Percentiles rank a stretch among this genome's conserved stretches.
Conservation (phyloP, 306 rosid species). For the Prunus campanulata region DNA sequence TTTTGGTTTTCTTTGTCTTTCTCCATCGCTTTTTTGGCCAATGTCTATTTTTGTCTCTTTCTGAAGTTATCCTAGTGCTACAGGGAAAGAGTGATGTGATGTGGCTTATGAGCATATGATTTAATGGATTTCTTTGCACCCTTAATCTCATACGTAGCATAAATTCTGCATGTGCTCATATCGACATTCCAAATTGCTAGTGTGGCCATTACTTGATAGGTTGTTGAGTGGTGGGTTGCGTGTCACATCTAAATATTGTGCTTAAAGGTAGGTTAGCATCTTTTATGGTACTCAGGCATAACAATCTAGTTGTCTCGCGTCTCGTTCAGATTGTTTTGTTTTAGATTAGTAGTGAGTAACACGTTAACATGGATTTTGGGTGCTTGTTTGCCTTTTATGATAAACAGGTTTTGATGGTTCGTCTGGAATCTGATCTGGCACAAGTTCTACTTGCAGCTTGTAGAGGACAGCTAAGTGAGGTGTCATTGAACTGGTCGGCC, state of each 20-base stretch:
- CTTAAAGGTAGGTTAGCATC: neutral
- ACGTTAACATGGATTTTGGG: neutral
- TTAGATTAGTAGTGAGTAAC: neutral
- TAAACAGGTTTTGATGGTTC: constrained; percentile 83
- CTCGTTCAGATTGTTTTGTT: neutral
- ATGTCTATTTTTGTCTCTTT: neutral
- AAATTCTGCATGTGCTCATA: neutral
- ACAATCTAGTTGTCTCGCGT: neutral
- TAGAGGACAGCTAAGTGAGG: constrained; percentile 75
- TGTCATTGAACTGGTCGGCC: constrained; percentile 77
- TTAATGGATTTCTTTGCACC: neutral
- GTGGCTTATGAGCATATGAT: neutral
- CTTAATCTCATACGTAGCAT: neutral
- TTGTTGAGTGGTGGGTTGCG: neutral
- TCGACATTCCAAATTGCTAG: neutral
- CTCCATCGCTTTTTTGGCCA: neutral
- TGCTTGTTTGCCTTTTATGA: constrained; percentile 9
- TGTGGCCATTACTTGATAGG: neutral
- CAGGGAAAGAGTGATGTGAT: neutral
- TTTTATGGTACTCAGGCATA: neutral
- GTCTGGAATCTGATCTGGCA: constrained; percentile 85
- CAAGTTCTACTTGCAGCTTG: constrained; percentile 93
- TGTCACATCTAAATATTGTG: neutral
- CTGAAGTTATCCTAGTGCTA: neutral
- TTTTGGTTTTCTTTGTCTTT: neutral